Evolutionary conservation across 2,329 filamentous ascomycete genomes (phyloP).

Genomic region (Capronia epimyces): DNA sequence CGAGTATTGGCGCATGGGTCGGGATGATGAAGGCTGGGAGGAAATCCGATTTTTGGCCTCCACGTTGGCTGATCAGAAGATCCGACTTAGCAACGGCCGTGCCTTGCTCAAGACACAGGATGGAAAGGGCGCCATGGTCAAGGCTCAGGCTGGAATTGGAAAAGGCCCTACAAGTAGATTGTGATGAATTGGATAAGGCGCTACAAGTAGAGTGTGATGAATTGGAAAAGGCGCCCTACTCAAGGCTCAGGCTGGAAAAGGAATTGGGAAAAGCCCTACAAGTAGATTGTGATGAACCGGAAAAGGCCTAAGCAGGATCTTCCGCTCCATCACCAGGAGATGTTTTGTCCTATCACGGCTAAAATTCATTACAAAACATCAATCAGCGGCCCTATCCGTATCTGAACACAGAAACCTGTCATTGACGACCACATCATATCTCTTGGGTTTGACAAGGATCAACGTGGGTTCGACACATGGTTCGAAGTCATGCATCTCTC

Average conservation of each 20-base stretch:
- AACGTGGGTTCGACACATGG: no score
- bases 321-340: no score
- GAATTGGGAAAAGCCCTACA: not conserved
- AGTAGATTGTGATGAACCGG: not conserved
- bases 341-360: no score
- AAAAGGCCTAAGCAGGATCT: no score
- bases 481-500: no score
- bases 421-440: no score
- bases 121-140: not conserved
- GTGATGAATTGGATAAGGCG: not conserved
- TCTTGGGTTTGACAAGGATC: no score
- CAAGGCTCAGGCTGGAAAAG: not conserved
- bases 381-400: no score
- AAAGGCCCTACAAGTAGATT: not conserved
- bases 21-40: conserved; percentile 41
- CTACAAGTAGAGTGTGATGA: not conserved
- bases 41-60: conserved; percentile 58
- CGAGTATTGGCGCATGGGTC: conserved; percentile 63
- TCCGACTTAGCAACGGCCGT: not conserved
- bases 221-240: no score
- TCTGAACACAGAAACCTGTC: no score
- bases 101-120: not conserved
- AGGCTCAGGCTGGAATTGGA: not conserved
- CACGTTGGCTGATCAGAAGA: not conserved
- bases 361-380: no score